Conservation (phyloP, 768 basidiomycete species). For the Lactifluus pinguis region DNA sequence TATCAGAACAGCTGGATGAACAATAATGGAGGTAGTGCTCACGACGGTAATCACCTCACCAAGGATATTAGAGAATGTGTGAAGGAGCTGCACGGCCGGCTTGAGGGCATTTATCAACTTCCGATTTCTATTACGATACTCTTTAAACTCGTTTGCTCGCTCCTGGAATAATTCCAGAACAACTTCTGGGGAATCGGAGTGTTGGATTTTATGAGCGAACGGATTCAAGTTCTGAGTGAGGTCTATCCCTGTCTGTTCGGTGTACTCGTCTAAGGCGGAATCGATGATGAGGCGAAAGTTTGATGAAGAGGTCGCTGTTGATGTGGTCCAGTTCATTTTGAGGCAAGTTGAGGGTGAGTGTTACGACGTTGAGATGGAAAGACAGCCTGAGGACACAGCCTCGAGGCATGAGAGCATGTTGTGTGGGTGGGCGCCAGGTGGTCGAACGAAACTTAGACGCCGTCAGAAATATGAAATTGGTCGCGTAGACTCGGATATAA, state of each 20-base stretch:
- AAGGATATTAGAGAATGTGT: neutral
- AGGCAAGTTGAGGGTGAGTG: no score
- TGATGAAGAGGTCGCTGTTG: no score
- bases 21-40: neutral
- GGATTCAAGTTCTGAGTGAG: neutral
- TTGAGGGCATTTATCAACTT: neutral
- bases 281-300: neutral
- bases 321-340: no score
- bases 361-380: no score
- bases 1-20: neutral
- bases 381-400: no score
- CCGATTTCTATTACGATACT: slow-evolving; percentile 4
- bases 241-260: slow-evolving; percentile 4
- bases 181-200: neutral
- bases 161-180: neutral
- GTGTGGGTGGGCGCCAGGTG: no score
- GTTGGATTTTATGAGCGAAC: neutral
- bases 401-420: no score
- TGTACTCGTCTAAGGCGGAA: neutral
- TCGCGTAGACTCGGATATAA: no score
- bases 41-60: neutral
- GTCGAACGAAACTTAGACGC: no score
- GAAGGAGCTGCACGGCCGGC: neutral
- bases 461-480: no score
- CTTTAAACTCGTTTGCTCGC: neutral